These are phyloP conservation scores for Cucurbita moschata DNA, from an alignment of 306 rosid genomes.

Conservation along the genomic window DNA sequence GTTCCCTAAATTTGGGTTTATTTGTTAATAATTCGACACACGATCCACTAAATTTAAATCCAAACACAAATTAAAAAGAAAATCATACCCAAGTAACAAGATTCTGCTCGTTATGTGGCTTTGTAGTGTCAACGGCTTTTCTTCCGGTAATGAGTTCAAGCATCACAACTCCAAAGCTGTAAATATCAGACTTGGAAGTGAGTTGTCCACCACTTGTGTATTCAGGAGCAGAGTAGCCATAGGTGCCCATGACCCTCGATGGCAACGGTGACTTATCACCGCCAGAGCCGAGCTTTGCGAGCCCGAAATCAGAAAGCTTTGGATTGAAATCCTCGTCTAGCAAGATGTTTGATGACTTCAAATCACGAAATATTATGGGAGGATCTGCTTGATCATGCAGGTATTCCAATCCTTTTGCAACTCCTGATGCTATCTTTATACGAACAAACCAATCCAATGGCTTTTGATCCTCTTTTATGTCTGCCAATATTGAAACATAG, in stretches of 20 bases:
- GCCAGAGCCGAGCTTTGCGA: conserved; percentile 37
- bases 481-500: conserved; percentile 21
- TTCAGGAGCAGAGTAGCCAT: conserved; percentile 85
- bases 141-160: conserved; percentile 83
- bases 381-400: conserved; percentile 75
- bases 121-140: conserved; percentile 61
- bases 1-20: neutral
- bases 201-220: conserved; percentile 48
- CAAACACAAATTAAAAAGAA: neutral
- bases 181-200: conserved; percentile 70
- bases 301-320: conserved; percentile 70
- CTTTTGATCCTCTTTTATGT: conserved; percentile 11
- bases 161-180: conserved; percentile 71
- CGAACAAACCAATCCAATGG: conserved; percentile 61
- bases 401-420: conserved; percentile 70
- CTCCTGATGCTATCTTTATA: conserved; percentile 51
- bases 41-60: neutral
- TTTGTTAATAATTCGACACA: neutral
- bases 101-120: conserved; percentile 58
- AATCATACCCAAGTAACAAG: conserved; percentile 69
- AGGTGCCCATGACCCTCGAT: conserved; percentile 67
- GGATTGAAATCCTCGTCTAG: conserved; percentile 45
- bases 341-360: conserved; percentile 62
- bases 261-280: conserved; percentile 42
- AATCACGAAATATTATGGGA: conserved; percentile 54